Evolutionary conservation across 2,329 filamentous ascomycete genomes (phyloP), one percentile per base, ranked within the genome.

Genomic region (Penicillium occitanis): DNA sequence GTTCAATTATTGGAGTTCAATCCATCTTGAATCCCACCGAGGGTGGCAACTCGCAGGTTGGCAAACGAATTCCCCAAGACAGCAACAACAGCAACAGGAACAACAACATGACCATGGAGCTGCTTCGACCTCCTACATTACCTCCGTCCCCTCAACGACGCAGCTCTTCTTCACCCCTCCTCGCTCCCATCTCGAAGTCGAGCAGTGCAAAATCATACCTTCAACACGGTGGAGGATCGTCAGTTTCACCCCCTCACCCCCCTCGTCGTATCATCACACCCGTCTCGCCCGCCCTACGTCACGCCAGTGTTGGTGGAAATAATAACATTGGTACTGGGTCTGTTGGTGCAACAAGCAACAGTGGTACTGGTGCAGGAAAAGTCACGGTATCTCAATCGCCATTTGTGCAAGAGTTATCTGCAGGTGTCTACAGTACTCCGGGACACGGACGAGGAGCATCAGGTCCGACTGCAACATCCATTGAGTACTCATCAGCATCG

Each of bases 1-100:
- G 78, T 48, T 74, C 77, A 30, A 76, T 79, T 67, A 76, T 79
- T 58, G 78, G 76, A 10, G 76, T 80, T n/a, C 77, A 78, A 66
- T 72, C 78, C 11, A 80, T 80, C 64, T 68, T 80, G 67, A 80
- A 80, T 58, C 77, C 75, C 11, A 72, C 77, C 5, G 68, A 73
- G 25, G 73, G 74, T 61, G 61, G 71, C 35, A 65, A 61, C 40
- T 46, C 50, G 40, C 40, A 62, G 44, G 7, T 46, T 6, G 42
- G 8, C 60, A 64, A 55, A 50, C 66, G n/a, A 42, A 69, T n/a
- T 71, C 67, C 33, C 50, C 64, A n/a, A 51, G 66, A 40, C n/a
- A 63, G 58, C 42, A 55, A 7, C 37, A 64, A 25, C 25, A 64
- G 25, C 37, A 64, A 22, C 68, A 70, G 46, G 33, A 63, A 67